Evolutionary conservation across 208 protist species (phyloP).

Genomic region (Leishmania guyanensis): DNA sequence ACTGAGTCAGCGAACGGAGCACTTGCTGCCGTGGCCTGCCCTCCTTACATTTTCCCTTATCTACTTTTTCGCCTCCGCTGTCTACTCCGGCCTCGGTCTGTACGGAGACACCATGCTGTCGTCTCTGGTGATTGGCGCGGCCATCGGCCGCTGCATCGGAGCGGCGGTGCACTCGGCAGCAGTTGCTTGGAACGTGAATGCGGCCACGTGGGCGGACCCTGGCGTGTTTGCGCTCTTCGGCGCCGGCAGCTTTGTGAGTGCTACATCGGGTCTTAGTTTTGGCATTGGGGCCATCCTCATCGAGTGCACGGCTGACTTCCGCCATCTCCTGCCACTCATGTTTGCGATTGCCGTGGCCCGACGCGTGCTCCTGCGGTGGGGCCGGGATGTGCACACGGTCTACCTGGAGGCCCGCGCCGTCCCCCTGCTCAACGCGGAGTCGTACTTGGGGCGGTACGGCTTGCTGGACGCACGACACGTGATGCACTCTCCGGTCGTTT

Average conservation of each 20-base stretch:
- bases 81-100: constrained; percentile 50
- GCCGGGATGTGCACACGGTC: constrained; percentile 44
- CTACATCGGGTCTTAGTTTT: constrained; percentile 52
- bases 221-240: constrained; percentile 62
- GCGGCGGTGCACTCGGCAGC: constrained; percentile 22
- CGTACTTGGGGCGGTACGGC: constrained; percentile 43
- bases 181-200: not conserved
- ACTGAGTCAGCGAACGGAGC: constrained; percentile 43
- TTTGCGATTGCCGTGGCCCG: constrained; percentile 51
- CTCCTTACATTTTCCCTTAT: constrained; percentile 40
- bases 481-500: constrained; percentile 39
- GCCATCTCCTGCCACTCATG: constrained; percentile 61
- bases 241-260: constrained; percentile 60
- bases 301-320: constrained; percentile 56
- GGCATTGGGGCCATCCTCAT: constrained; percentile 48
- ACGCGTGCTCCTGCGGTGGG: constrained; percentile 38
- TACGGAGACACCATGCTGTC: constrained; percentile 35
- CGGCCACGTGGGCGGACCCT: constrained; percentile 51
- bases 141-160: constrained; percentile 41
- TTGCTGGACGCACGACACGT: constrained; percentile 55
- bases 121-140: constrained; percentile 41
- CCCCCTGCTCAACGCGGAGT: constrained; percentile 51
- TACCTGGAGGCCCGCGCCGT: constrained; percentile 47
- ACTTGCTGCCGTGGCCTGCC: constrained; percentile 34
- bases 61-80: constrained; percentile 46